Evolutionary conservation across 805 yeast genomes (phyloP).

Genomic region (Candida insectorum): DNA sequence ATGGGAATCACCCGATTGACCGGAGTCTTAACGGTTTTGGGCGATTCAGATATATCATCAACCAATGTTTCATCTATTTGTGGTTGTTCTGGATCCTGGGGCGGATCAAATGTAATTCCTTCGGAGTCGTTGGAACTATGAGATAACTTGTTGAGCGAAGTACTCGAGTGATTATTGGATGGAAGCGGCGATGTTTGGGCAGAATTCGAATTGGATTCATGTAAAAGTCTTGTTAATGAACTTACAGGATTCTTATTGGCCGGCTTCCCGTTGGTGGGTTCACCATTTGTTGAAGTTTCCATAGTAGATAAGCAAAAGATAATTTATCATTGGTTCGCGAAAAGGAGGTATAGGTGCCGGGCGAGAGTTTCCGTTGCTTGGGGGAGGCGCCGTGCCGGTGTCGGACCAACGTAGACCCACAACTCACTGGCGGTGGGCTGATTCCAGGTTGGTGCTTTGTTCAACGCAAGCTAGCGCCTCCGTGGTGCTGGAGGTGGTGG

Average conservation of each 20-base stretch:
- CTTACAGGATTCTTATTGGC: too few species aligned
- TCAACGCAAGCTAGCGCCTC: too few species aligned
- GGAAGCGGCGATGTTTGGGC: conserved; percentile 14
- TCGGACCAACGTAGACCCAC: too few species aligned
- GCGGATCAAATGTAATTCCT: conserved; percentile 10
- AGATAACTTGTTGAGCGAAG: conserved; percentile 8
- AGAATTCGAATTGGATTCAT: conserved; percentile 27
- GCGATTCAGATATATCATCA: neutral
- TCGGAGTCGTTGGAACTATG: conserved; percentile 11
- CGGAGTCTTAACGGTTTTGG: conserved; percentile 3
- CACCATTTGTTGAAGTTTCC: conserved; percentile 5
- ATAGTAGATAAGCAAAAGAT: too few species aligned
- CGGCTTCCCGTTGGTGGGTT: too few species aligned
- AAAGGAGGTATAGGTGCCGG: too few species aligned
- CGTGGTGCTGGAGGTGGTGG: too few species aligned
- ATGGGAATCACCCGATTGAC: conserved; percentile 14
- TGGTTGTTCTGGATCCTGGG: conserved; percentile 3
- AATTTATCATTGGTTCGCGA: too few species aligned
- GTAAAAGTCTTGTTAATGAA: conserved; percentile 36
- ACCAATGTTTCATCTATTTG: neutral
- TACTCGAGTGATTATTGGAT: conserved; percentile 11
- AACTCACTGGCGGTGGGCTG: too few species aligned
- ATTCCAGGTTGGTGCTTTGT: too few species aligned
- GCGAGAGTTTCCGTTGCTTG: too few species aligned
- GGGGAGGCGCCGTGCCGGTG: too few species aligned